Evolutionary conservation across 176 grass and related monocot species (phyloP), one percentile per base, ranked within the genome.

Genomic region (Themeda triandra): DNA sequence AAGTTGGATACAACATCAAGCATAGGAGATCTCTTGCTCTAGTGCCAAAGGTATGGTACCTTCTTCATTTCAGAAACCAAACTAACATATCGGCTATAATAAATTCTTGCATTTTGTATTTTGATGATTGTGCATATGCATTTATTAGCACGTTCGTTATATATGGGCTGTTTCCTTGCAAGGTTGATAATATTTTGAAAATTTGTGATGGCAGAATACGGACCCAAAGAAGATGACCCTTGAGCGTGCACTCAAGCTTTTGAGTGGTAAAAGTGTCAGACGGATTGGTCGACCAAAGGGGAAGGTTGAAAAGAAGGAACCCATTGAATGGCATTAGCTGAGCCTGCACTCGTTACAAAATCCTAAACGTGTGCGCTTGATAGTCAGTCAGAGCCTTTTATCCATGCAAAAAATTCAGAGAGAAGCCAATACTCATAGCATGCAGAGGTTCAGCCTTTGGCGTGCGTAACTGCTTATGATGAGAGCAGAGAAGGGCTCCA

Each of bases 211-310:
- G 74, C 91, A 95, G 96, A 85, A 4, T 48, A 17, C 37, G 12
- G 81, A 90, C 69, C 87, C 68, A 1, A 93, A 98, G 80, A 69
- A 88, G 60, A 88, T 98, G 8, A 95, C 96, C 1, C 77, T 95
- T 66, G 76, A 87, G 33, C 73, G 27, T 46, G 93, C 89, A 77
- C 63, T 98, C 76, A 93, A 90, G 87, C 73, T 93, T 86, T 83
- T 98, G 71, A 62, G 3, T 42, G 90, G 92, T 75, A 98, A 95
- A 79, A 90, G 84, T 3, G 92, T 90, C 45, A 95, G 80, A 86
- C 88, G 74, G 66, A 81, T 90, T 73, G 96, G 96, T 76, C 96
- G 96, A 6, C 91, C 84, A 13, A 90, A 83, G 66, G 88, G 88
- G 27, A 90, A 78, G 77, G 2, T 37, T 18, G 77, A 48, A 73